phyloP scores from a whole-genome alignment of 495 filamentous ascomycete genomes.

The Penicillium fimorum region DNA sequence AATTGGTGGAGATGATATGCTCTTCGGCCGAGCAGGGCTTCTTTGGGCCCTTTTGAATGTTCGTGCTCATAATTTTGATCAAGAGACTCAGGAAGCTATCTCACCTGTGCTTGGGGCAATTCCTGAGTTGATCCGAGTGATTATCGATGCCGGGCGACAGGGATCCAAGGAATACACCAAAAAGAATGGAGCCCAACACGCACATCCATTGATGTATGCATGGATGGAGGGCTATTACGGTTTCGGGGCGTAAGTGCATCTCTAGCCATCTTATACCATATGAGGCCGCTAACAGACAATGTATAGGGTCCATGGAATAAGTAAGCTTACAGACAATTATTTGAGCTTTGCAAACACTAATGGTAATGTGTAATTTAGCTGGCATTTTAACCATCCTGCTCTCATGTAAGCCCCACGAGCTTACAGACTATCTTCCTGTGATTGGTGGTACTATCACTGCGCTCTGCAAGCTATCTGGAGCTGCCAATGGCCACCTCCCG shows the following conservation, averaged over 20 bases:
- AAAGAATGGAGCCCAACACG: conserved; percentile 31
- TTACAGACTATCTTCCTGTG: conserved; percentile 30
- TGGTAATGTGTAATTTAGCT: conserved; percentile 16
- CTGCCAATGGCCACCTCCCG: conserved; percentile 43
- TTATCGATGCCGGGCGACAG: conserved; percentile 37
- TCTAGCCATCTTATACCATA: not conserved
- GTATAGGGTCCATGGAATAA: conserved; percentile 32
- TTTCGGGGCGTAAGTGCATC: conserved; percentile 40
- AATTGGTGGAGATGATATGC: conserved; percentile 43
- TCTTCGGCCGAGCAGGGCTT: conserved; percentile 46
- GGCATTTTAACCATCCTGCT: conserved; percentile 48
- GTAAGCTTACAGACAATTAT: conserved; percentile 22
- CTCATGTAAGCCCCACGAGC: conserved; percentile 29
- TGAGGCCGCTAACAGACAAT: conserved; percentile 7
- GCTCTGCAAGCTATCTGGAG: conserved; percentile 37
- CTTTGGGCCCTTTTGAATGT: conserved; percentile 44
- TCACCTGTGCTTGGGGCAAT: conserved; percentile 26
- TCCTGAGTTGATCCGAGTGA: conserved; percentile 32
- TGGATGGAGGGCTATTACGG: conserved; percentile 44
- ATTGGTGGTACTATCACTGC: conserved; percentile 43
- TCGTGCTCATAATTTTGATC: conserved; percentile 23
- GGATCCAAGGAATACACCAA: conserved; percentile 31
- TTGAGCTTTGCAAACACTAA: not conserved
- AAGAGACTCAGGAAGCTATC: conserved; percentile 18
- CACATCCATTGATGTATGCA: conserved; percentile 47